Percentiles rank a stretch among this genome's conserved stretches.
These are phyloP conservation scores for Candida nonsorbophila DNA, from an alignment of 805 yeast species.

Conservation along the genomic window DNA sequence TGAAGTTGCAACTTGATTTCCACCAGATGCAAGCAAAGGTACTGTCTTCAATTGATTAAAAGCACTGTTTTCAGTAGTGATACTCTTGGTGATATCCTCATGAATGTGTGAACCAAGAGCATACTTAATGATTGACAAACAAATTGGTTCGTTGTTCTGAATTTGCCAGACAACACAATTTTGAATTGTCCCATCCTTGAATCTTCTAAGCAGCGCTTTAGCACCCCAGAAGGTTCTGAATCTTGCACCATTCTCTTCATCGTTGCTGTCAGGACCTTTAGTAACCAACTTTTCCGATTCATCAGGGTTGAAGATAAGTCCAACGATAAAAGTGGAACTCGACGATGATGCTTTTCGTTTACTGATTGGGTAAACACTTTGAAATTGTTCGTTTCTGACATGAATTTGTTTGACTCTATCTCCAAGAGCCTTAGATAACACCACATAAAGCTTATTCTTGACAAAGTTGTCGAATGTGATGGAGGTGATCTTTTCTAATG, in stretches of 20 bases:
- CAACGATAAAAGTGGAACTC: constrained; percentile 41
- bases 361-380: constrained; percentile 31
- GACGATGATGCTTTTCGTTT: constrained; percentile 49
- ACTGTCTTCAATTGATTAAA: constrained; percentile 53
- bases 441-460: constrained; percentile 53
- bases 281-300: constrained; percentile 80
- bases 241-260: constrained; percentile 48
- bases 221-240: constrained; percentile 90
- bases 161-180: constrained; percentile 88
- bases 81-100: constrained; percentile 30
- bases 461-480: constrained; percentile 64
- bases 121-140: constrained; percentile 58
- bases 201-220: constrained; percentile 79
- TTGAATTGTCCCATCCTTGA: constrained; percentile 85
- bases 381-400: constrained; percentile 20
- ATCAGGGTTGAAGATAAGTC: constrained; percentile 62
- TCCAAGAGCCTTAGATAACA: constrained; percentile 55
- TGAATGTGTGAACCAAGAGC: constrained; percentile 60
- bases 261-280: constrained; percentile 71
- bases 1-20: constrained; percentile 44
- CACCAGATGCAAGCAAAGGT: constrained; percentile 55
- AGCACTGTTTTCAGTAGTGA: constrained; percentile 33
- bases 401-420: constrained; percentile 38
- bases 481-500: constrained; percentile 67
- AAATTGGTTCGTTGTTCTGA: constrained; percentile 51